Base-by-base conservation (phyloP, 495 filamentous ascomycete genomes). In the Aspergillus nanangensis region DNA sequence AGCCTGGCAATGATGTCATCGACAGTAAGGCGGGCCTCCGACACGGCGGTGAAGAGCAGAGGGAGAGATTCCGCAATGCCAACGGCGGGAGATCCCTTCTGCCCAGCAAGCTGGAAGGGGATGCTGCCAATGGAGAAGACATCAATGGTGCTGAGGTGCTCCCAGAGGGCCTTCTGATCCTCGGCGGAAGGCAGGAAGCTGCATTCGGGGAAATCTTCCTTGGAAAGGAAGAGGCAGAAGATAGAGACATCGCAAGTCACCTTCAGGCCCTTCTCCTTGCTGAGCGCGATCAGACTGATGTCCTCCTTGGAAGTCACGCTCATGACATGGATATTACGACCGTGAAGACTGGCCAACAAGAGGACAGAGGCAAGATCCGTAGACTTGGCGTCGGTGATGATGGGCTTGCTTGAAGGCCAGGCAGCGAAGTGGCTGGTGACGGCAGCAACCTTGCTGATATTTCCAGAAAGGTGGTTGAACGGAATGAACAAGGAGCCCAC, bases 401-500 rank as follows among this genome's bases (percentile, higher is more conserved):
- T 86, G 25, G 87, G 86, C 67, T 93, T 93, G 69, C 80, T 83
- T 3, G 74, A 74, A 20, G 88, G 88, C 88, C 88, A 93, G 17
- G 81, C 77, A 41, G 80, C 82, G 51, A 93, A 92, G 67, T 93
- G 88, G 40, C 80, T 82, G 47, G 85, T 86, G 37, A 92, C 84
- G 4, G 86, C 81, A 14, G 88, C 84, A 31, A 91, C 87, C 69
- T 89, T 88, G 75, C 81, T 90, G 64, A 93, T 90, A 60, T 90
- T 91, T 51, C 84, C 86, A 17, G 86, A 87, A 8, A 90, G 67
- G 58, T 91, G 86, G 62, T 93, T 89, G 78, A 92, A 93, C 0
- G 88, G 88, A 39, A 93, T 86, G 68, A 90, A 93, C 15, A 93
- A 73, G 18, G 88, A 90, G 5, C 88, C 88, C 45, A 93, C 86